These are phyloP conservation scores for Fusarium equiseti DNA, from an alignment of 2,329 filamentous ascomycete species.

Conservation along the genomic window DNA sequence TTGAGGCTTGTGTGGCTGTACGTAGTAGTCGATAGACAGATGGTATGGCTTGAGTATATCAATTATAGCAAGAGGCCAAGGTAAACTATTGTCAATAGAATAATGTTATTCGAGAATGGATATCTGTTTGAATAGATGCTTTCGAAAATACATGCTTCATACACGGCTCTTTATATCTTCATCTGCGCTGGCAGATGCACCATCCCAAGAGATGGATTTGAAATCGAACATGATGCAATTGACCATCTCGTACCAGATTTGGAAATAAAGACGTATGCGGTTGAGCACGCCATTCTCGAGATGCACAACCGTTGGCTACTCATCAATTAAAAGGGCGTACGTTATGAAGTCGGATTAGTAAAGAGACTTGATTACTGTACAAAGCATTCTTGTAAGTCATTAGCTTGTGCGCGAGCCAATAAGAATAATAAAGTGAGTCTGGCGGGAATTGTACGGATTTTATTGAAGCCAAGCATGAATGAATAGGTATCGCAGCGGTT, in stretches of 20 bases:
- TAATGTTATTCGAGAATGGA: neutral
- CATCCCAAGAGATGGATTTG: conserved; percentile 42
- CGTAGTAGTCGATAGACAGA: neutral
- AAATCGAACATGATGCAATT: conserved; percentile 44
- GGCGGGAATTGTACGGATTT: conserved; percentile 26
- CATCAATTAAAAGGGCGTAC: conserved; percentile 39
- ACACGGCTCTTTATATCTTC: conserved; percentile 35
- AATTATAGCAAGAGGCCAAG: neutral
- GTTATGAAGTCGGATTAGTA: conserved; percentile 38
- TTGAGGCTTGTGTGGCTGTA: conserved; percentile 8
- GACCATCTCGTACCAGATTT: conserved; percentile 27
- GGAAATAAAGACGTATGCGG: conserved; percentile 31
- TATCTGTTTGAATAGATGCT: conserved; percentile 1
- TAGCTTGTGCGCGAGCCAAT: neutral
- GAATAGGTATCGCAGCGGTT: neutral
- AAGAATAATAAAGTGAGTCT: neutral
- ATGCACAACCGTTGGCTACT: conserved; percentile 37
- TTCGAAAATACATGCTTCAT: conserved; percentile 12
- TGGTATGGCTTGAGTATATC: neutral
- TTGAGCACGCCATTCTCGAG: conserved; percentile 45
- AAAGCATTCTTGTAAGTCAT: neutral
- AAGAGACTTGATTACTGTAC: conserved; percentile 42
- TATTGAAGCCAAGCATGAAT: neutral
- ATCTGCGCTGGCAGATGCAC: conserved; percentile 2
- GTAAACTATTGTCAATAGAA: neutral